Evolutionary conservation across 768 basidiomycete species (phyloP), one percentile per base, ranked within the genome.

Genomic region (Rhodotorula sphaerocarpa): DNA sequence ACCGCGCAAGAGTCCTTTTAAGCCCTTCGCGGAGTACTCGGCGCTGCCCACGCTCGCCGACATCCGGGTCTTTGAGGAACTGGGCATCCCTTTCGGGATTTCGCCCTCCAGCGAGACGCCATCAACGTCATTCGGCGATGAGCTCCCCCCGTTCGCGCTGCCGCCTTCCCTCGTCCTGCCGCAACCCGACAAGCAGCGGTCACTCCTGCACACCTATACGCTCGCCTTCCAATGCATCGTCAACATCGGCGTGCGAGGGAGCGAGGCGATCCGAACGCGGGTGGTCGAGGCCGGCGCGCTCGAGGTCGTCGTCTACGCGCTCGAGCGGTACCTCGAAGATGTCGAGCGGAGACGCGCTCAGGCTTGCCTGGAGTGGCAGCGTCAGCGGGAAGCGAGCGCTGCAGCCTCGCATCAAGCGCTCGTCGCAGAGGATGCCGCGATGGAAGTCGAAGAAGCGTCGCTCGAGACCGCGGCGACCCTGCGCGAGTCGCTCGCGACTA

Each of bases 141-240:
- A 39, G 16, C 36, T 16, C 10, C 9, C 16, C 10, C 36, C 30
- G 33, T 74, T 74, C 36, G 62, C 71, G 28, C 55, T 75, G 21
- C 75, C 75, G 14, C 48, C 52, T 15, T 57, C 56, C 15, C 55
- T 47, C 23, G 56, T 36, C 55, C 63, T 63, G 27, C 59, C 54
- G 25, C 55, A 55, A 10, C 62, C 57, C 28, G 27, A 30, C 31
- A 52, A 57, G 20, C 2, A 55, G 9, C 54, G 61, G 30, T 61
- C 63, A 18, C 52, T 59, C 58, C 60, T 88, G 0, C 87, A 88
- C 71, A 83, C 88, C 14, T 93, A 95, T 73, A 86, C 86, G 0
- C 82, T 96, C 61, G 93, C 93, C 2, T 92, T 99, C 73, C 91
- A 96, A 73, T 95, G 90, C 72, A 84, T 97, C 48, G 91, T 92